These are phyloP conservation scores for Nasturtium officinale DNA, from an alignment of 345 rosid genomes.

Conservation along the genomic window DNA sequence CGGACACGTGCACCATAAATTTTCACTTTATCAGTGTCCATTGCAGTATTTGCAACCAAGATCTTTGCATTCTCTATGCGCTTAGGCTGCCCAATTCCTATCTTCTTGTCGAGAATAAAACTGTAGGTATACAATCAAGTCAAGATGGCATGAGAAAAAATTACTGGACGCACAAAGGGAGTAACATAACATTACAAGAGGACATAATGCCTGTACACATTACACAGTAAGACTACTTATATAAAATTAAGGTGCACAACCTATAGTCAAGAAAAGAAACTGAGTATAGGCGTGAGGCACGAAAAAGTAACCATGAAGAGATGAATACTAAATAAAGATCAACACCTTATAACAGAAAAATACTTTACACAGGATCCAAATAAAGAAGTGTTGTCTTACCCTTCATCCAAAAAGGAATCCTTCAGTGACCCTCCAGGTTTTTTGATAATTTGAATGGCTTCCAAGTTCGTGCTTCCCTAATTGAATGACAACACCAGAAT, in stretches of 20 bases:
- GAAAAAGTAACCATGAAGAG: no score
- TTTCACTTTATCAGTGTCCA: conserved; percentile 99
- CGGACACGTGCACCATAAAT: conserved; percentile 99
- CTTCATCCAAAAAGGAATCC: conserved; percentile 99
- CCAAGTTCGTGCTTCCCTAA: conserved; percentile 98
- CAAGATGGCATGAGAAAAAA: conserved; percentile 5
- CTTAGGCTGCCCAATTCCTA: conserved; percentile 96
- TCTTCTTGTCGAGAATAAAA: conserved; percentile 99
- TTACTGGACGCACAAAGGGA: background rate
- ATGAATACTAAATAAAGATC: background rate
- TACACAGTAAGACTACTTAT: background rate
- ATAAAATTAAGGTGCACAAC: background rate
- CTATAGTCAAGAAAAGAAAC: no score
- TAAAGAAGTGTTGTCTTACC: conserved; percentile 53
- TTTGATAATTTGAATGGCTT: conserved; percentile 93
- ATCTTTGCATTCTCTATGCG: conserved; percentile 93
- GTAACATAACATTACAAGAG: background rate
- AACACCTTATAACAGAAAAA: background rate
- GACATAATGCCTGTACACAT: background rate
- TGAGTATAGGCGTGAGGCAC: no score
- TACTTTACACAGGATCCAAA: background rate
- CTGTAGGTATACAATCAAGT: conserved; percentile 45
- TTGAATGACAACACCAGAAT: background rate
- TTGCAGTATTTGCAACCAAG: conserved; percentile 97
- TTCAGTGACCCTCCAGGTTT: conserved; percentile 94